phyloP scores from a whole-genome alignment of 805 yeast genomes.

The Candida suzukii region DNA sequence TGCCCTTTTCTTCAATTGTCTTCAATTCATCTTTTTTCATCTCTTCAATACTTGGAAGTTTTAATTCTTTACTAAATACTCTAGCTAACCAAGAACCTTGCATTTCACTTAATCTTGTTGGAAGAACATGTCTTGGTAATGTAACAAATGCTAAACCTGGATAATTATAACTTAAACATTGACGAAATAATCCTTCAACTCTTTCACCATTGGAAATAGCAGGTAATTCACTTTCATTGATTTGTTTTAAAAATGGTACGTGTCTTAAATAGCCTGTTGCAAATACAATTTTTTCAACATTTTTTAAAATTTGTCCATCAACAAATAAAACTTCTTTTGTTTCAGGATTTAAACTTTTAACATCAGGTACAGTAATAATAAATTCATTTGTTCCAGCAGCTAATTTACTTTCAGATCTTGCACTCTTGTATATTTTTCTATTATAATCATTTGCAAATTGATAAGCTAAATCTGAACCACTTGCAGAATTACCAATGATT shows the following conservation, averaged over 20 bases:
- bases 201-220: conserved; percentile 40
- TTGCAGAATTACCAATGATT: conserved; percentile 70
- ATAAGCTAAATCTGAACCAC: conserved; percentile 64
- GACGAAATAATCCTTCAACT: conserved; percentile 51
- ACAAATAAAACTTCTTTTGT: conserved; percentile 33
- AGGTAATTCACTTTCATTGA: conserved; percentile 19
- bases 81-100: conserved; percentile 64
- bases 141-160: conserved; percentile 63
- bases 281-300: conserved; percentile 52
- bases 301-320: conserved; percentile 38
- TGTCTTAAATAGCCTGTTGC: conserved; percentile 68
- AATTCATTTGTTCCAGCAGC: conserved; percentile 38
- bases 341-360: conserved; percentile 30
- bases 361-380: conserved; percentile 36
- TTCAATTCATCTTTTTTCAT: conserved; percentile 38
- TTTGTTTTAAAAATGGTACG: conserved; percentile 44
- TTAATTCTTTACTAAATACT: conserved; percentile 48
- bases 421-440: conserved; percentile 38
- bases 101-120: conserved; percentile 52
- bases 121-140: conserved; percentile 52
- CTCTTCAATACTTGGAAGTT: conserved; percentile 39
- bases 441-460: conserved; percentile 44
- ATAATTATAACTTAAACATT: conserved; percentile 47
- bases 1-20: conserved; percentile 34
- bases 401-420: conserved; percentile 35